phyloP scores from a whole-genome alignment of 352 stramenopile genomes.

The Globisporangium uncinulatum region DNA sequence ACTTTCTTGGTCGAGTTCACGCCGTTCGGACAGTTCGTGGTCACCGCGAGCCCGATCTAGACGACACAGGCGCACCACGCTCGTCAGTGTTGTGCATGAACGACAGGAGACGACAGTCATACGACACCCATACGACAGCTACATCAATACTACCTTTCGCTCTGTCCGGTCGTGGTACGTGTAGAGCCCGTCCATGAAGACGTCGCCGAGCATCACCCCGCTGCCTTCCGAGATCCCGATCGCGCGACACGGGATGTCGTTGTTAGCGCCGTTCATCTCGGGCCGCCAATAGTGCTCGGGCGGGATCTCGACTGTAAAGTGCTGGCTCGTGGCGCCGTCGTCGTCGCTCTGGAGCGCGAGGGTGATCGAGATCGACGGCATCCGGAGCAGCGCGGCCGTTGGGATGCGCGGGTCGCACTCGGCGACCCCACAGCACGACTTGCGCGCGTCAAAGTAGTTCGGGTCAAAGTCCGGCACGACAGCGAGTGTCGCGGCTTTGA shows the following conservation, averaged over 20 bases:
- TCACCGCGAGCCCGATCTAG: conserved; percentile 56
- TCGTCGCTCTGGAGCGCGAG: conserved; percentile 54
- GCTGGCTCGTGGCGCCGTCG: conserved; percentile 37
- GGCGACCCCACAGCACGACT: conserved; percentile 58
- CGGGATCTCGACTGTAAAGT: conserved; percentile 77
- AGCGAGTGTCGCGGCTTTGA: conserved; percentile 47
- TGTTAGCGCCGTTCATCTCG: conserved; percentile 64
- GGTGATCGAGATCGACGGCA: conserved; percentile 77
- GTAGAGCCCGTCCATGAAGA: conserved; percentile 85
- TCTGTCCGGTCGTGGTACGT: conserved; percentile 66
- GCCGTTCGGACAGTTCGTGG: conserved; percentile 72
- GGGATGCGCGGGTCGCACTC: conserved; percentile 66
- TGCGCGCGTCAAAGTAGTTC: conserved; percentile 65
- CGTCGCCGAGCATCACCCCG: conserved; percentile 64
- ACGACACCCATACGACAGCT: no score
- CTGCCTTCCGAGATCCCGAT: conserved; percentile 75
- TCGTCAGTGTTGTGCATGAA: not conserved
- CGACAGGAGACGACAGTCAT: not conserved
- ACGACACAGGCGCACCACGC: not conserved
- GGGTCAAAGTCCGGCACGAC: conserved; percentile 57
- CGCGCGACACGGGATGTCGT: conserved; percentile 48
- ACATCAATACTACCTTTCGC: conserved; percentile 19
- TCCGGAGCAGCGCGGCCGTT: conserved; percentile 38
- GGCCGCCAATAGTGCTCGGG: conserved; percentile 81
- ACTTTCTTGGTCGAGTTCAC: conserved; percentile 76